Evolutionary conservation across 768 basidiomycete species (phyloP).

Genomic region (Podaxis carcinomalis): DNA sequence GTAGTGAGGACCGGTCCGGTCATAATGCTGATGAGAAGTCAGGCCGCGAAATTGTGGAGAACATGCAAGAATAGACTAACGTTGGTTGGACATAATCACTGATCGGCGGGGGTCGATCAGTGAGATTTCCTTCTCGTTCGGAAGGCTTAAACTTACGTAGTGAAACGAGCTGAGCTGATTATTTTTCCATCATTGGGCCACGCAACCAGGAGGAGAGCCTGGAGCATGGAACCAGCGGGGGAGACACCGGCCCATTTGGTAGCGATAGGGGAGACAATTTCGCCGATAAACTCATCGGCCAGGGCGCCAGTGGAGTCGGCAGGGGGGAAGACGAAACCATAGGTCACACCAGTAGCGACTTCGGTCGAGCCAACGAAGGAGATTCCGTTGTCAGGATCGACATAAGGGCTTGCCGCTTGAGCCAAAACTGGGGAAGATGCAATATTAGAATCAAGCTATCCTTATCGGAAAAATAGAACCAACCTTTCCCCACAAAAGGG

Average conservation of each 20-base stretch:
- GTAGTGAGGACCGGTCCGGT: constrained; percentile 49
- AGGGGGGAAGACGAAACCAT: constrained; percentile 53
- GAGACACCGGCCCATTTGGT: constrained; percentile 55
- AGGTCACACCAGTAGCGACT: constrained; percentile 35
- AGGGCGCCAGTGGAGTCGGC: constrained; percentile 31
- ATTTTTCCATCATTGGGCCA: constrained; percentile 55
- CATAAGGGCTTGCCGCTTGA: constrained; percentile 39
- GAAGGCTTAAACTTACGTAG: constrained; percentile 38
- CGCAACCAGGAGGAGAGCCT: constrained; percentile 53
- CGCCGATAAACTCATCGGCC: constrained; percentile 56
- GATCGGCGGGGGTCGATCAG: neutral
- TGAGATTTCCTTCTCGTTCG: neutral
- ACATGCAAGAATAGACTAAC: constrained; percentile 23
- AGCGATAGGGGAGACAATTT: constrained; percentile 52
- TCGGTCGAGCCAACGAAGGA: constrained; percentile 44
- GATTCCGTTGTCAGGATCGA: constrained; percentile 48
- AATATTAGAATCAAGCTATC: neutral
- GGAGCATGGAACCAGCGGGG: constrained; percentile 50
- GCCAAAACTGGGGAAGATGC: constrained; percentile 30
- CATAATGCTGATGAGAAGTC: constrained; percentile 29
- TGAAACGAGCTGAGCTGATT: constrained; percentile 47
- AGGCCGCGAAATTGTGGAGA: neutral
- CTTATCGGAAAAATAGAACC: neutral
- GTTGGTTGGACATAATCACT: constrained; percentile 50
- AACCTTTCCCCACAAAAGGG: constrained; percentile 7